Conservation (phyloP, 2,329 filamentous ascomycete species). For the Nigrospora sphaerica region DNA sequence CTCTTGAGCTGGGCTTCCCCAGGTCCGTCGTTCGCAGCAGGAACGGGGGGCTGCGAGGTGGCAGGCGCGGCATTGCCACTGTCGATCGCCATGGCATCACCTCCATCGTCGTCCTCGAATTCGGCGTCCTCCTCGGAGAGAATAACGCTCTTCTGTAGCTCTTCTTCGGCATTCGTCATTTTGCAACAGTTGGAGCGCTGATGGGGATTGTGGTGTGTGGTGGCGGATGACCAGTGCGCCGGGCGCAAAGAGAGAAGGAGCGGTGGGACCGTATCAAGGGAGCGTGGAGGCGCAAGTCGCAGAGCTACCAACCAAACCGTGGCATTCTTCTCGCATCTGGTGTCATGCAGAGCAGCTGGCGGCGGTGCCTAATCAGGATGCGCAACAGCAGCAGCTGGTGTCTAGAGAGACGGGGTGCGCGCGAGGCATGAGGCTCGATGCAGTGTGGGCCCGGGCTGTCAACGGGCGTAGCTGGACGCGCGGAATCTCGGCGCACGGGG, state of each 20-base stretch:
- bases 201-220: neutral
- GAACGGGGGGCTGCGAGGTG: too few relatives aligned
- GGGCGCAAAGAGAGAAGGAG: neutral
- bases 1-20: too few relatives aligned
- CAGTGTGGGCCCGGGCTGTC: neutral
- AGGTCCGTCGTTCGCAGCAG: too few relatives aligned
- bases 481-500: neutral
- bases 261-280: neutral
- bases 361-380: neutral
- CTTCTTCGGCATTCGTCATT: conserved; percentile 48
- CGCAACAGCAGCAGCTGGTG: neutral
- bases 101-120: conserved; percentile 28
- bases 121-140: conserved; percentile 39
- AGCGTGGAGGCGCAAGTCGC: conserved; percentile 2
- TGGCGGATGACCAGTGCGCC: neutral
- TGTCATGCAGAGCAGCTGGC: neutral
- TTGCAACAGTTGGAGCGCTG: conserved; percentile 2
- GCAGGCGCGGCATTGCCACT: conserved; percentile 4
- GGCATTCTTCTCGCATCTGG: conserved; percentile 1
- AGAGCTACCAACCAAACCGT: neutral
- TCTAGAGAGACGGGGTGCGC: neutral
- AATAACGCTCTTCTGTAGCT: conserved; percentile 48
- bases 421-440: conserved; percentile 4
- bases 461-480: conserved; percentile 1
- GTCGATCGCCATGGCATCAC: conserved; percentile 20